Evolutionary conservation across 257 asterid genomes (phyloP).

Genomic region (Orobanche coerulescens): DNA sequence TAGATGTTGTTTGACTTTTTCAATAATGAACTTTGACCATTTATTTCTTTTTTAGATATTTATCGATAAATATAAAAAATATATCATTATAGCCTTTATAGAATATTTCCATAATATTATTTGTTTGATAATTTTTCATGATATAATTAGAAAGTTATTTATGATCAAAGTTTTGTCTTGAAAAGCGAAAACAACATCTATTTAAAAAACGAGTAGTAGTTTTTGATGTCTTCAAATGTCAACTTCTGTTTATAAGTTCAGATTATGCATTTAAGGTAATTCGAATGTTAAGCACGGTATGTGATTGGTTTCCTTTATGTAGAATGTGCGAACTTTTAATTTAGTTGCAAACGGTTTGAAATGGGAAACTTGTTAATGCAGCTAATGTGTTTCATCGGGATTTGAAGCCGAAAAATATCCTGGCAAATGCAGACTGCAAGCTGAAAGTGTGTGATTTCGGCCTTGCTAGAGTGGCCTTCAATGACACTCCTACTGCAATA

Average conservation of each 20-base stretch:
- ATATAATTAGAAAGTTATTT: too few relatives aligned
- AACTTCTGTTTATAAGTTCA: background rate
- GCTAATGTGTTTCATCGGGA: conserved; percentile 62
- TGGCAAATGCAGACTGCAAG: conserved; percentile 63
- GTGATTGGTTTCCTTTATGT: background rate
- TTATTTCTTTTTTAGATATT: too few relatives aligned
- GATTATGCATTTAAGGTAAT: background rate
- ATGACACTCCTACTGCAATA: conserved; percentile 55
- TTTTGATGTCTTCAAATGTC: background rate
- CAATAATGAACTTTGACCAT: too few relatives aligned
- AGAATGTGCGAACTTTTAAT: background rate
- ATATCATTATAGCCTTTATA: too few relatives aligned
- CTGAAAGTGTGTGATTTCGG: conserved; percentile 57
- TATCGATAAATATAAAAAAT: too few relatives aligned
- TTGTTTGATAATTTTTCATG: too few relatives aligned
- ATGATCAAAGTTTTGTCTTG: too few relatives aligned
- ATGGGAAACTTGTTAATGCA: conserved; percentile 15
- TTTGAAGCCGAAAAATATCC: conserved; percentile 49
- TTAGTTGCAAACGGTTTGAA: background rate
- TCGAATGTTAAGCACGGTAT: background rate
- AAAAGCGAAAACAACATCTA: too few relatives aligned
- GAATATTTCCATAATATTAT: too few relatives aligned
- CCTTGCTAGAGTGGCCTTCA: conserved; percentile 58
- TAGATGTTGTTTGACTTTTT: too few relatives aligned
- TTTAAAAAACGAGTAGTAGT: too few relatives aligned